phyloP scores from a whole-genome alignment of 1,284 basidiomycete genomes.

The Hypsizygus ulmarius region DNA sequence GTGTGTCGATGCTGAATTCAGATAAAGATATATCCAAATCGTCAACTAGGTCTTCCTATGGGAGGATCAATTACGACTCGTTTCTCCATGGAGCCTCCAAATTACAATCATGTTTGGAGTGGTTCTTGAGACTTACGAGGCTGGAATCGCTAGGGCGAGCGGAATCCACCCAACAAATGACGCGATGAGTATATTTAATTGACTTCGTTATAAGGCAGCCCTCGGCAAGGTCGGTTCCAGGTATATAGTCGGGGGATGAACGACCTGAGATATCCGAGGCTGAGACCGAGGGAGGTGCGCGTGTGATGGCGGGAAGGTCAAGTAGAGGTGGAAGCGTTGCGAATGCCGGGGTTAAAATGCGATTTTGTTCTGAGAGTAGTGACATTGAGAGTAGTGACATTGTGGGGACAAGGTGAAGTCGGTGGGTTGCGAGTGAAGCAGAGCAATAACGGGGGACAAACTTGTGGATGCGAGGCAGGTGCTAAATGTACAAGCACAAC shows the following conservation, averaged over 20 bases:
- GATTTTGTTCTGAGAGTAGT: neutral
- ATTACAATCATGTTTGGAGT: no score
- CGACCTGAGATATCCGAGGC: slow-evolving; percentile 15
- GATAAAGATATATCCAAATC: no score
- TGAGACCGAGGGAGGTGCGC: slow-evolving; percentile 13
- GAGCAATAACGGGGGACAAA: no score
- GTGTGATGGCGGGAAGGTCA: slow-evolving; percentile 16
- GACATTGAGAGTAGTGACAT: neutral
- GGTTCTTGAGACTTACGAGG: no score
- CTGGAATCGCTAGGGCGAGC: no score
- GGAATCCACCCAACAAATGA: slow-evolving; percentile 17
- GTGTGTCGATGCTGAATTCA: no score
- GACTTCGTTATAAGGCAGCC: slow-evolving; percentile 20
- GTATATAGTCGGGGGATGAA: neutral
- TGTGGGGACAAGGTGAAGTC: no score
- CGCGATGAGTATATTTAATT: slow-evolving; percentile 21
- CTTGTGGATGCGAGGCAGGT: no score
- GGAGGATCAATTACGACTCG: no score
- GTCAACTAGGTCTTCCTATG: neutral
- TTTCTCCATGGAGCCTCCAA: no score
- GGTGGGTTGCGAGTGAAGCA: no score
- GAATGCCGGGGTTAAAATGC: slow-evolving; percentile 16
- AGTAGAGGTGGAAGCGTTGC: slow-evolving; percentile 17
- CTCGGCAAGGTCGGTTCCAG: slow-evolving; percentile 14
- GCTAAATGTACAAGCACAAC: no score